Evolutionary conservation across 768 basidiomycete species (phyloP).

Genomic region (Hypholoma sublateritium): DNA sequence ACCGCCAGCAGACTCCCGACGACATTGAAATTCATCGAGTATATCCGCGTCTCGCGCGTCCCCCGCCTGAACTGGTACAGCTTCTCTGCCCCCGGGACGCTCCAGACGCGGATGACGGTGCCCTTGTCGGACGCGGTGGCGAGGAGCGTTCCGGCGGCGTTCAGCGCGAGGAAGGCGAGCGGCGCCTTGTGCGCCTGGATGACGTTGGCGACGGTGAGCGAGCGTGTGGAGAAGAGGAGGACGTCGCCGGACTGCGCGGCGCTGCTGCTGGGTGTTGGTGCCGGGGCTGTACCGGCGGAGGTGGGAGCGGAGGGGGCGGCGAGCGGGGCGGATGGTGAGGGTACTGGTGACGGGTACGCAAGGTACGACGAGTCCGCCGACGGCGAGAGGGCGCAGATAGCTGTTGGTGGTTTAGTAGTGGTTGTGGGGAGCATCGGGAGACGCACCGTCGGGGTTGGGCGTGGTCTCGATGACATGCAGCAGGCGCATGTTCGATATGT

Average conservation of each 20-base stretch:
- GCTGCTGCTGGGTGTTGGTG: slow-evolving; percentile 30
- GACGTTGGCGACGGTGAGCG: slow-evolving; percentile 90
- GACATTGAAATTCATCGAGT: slow-evolving; percentile 78
- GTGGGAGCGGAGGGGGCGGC: slow-evolving; percentile 32
- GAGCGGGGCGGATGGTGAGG: slow-evolving; percentile 70
- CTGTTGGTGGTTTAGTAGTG: slow-evolving; percentile 36
- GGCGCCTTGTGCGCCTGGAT: slow-evolving; percentile 97
- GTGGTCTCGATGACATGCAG: slow-evolving; percentile 97
- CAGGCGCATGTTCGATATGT: slow-evolving; percentile 97
- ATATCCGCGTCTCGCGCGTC: slow-evolving; percentile 82
- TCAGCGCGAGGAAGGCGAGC: slow-evolving; percentile 84
- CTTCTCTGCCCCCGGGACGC: slow-evolving; percentile 88
- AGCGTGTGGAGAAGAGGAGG: slow-evolving; percentile 90
- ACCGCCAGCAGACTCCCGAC: slow-evolving; percentile 85
- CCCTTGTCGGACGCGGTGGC: slow-evolving; percentile 95
- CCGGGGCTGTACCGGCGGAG: slow-evolving; percentile 31
- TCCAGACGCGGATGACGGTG: slow-evolving; percentile 95
- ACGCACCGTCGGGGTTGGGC: slow-evolving; percentile 88
- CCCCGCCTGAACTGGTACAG: slow-evolving; percentile 94
- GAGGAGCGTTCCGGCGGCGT: slow-evolving; percentile 83
- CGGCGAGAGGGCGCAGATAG: slow-evolving; percentile 92
- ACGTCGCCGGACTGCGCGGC: slow-evolving; percentile 73
- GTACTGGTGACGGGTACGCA: slow-evolving; percentile 94
- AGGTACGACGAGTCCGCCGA: slow-evolving; percentile 92
- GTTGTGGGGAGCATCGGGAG: background rate